phyloP scores from a whole-genome alignment of 192 early-diverging fungal genomes.

The Coemansia sp. region DNA sequence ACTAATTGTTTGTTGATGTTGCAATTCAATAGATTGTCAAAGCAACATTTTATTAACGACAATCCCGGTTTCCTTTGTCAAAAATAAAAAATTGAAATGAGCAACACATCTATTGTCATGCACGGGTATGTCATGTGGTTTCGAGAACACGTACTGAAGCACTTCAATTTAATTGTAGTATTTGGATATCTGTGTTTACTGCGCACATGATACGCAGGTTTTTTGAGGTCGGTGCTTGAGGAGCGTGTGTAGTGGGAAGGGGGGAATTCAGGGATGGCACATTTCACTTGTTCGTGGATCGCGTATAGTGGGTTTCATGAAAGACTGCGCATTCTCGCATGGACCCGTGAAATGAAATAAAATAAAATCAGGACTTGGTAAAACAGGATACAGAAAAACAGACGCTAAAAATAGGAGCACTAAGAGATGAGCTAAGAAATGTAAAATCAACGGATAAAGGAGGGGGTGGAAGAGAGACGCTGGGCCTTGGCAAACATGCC shows the following conservation, averaged over 20 bases:
- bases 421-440: constrained; percentile 1
- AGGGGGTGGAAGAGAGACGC: not conserved
- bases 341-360: no score
- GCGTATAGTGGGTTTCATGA: constrained; percentile 20
- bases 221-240: not conserved
- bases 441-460: not conserved
- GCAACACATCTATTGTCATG: not conserved
- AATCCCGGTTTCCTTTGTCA: not conserved
- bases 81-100: not conserved
- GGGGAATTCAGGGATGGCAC: not conserved
- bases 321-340: constrained; percentile 12
- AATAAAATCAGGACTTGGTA: not conserved
- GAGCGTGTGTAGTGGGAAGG: not conserved
- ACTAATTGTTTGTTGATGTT: not conserved
- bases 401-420: not conserved
- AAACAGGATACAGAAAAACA: not conserved
- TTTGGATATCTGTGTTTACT: not conserved
- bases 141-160: not conserved
- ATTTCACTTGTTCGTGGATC: not conserved
- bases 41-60: not conserved
- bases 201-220: not conserved
- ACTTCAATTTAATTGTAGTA: not conserved
- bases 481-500: not conserved
- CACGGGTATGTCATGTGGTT: not conserved
- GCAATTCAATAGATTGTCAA: not conserved